These are phyloP conservation scores for Eurotiales sp. DNA, from an alignment of 2,329 filamentous ascomycete species.

Conservation along the genomic window DNA sequence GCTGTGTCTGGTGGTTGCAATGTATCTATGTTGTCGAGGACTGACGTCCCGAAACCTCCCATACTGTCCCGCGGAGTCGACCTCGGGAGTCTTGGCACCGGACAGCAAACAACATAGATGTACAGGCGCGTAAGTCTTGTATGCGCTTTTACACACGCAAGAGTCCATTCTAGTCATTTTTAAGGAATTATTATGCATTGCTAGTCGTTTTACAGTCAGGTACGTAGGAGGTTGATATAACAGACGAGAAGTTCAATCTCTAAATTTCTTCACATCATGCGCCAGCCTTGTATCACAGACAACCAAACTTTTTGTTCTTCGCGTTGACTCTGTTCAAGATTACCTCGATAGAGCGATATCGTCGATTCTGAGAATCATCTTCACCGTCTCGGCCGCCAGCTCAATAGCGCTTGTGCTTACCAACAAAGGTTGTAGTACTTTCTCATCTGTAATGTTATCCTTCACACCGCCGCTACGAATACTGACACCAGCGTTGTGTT, in stretches of 20 bases:
- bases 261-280: conserved; percentile 11
- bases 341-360: conserved; percentile 57
- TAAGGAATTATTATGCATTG: conserved; percentile 12
- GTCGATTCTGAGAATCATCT: conserved; percentile 78
- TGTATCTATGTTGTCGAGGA: not conserved
- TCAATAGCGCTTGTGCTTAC: conserved; percentile 98
- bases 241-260: conserved; percentile 5
- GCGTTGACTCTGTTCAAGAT: not conserved
- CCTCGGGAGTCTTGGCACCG: conserved; percentile 8
- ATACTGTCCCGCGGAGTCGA: not conserved
- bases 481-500: conserved; percentile 94
- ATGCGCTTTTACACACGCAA: no score
- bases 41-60: not conserved
- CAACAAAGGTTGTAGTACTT: conserved; percentile 89
- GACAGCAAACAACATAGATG: no score
- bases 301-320: conserved; percentile 10
- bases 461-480: conserved; percentile 98
- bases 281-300: conserved; percentile 11
- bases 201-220: conserved; percentile 13
- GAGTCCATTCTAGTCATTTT: no score
- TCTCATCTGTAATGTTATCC: conserved; percentile 93
- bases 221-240: conserved; percentile 8
- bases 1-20: not conserved
- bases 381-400: conserved; percentile 95
- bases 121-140: no score